These are phyloP conservation scores for Moelleriella libera DNA, from an alignment of 2,329 filamentous ascomycete species.

Conservation along the genomic window DNA sequence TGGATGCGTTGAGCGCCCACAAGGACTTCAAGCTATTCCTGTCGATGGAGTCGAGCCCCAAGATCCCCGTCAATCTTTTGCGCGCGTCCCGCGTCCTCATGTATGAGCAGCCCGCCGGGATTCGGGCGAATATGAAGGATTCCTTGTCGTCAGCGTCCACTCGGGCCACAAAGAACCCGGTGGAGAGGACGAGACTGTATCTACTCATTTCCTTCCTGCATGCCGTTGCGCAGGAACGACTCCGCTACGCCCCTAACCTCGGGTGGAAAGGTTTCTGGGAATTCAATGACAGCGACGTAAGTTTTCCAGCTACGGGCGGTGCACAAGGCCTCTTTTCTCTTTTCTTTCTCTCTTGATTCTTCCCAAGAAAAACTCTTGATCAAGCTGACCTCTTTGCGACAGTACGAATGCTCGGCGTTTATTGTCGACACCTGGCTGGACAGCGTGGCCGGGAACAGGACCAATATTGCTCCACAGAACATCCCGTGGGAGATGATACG, in stretches of 20 bases:
- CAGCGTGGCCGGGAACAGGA: conserved; percentile 64
- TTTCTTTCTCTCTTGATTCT: too few species aligned
- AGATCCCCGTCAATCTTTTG: conserved; percentile 92
- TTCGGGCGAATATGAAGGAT: conserved; percentile 97
- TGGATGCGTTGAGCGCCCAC: conserved; percentile 90
- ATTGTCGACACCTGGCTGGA: conserved; percentile 96
- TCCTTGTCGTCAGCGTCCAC: conserved; percentile 73
- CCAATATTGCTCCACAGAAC: conserved; percentile 84
- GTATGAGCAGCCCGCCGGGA: conserved; percentile 95
- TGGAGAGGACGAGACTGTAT: conserved; percentile 83
- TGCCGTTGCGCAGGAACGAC: conserved; percentile 85
- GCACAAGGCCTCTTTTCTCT: too few species aligned
- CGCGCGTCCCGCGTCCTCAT: conserved; percentile 88
- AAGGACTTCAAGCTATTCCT: conserved; percentile 88
- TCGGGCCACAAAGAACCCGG: conserved; percentile 64
- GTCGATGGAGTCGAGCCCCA: conserved; percentile 93
- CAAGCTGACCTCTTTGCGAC: neutral
- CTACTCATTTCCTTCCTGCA: conserved; percentile 87
- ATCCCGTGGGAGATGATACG: conserved; percentile 96
- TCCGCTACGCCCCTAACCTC: conserved; percentile 84
- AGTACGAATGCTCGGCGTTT: conserved; percentile 95
- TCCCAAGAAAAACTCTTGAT: too few species aligned
- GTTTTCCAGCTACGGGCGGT: conserved; percentile 14
- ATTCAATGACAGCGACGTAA: conserved; percentile 97
- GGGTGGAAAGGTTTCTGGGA: conserved; percentile 99